phyloP scores from a whole-genome alignment of 768 basidiomycete genomes.

The Russula emetica region DNA sequence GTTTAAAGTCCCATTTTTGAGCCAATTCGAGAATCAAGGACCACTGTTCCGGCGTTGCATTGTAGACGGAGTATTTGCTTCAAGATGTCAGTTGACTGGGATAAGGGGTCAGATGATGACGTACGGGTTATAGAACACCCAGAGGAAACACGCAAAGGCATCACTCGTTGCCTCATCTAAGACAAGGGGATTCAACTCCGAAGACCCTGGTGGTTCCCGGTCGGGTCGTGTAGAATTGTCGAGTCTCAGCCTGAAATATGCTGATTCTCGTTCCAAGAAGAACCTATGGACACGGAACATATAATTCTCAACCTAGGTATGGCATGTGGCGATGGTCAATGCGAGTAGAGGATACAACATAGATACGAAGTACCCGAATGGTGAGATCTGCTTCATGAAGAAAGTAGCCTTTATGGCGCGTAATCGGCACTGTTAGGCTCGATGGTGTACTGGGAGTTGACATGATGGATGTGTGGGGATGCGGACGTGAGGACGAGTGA shows the following conservation, averaged over 20 bases:
- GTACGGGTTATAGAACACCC: constrained; percentile 38
- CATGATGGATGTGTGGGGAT: background rate
- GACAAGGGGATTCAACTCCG: constrained; percentile 33
- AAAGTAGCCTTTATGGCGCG: constrained; percentile 15
- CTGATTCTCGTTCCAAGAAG: constrained; percentile 19
- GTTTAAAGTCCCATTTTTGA: constrained; percentile 41
- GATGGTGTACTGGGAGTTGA: background rate
- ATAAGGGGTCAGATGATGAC: constrained; percentile 13
- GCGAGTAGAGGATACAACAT: background rate
- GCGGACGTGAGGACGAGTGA: background rate
- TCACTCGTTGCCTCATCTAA: constrained; percentile 31
- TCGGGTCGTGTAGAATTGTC: constrained; percentile 10
- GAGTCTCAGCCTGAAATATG: constrained; percentile 10
- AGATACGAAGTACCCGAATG: constrained; percentile 3
- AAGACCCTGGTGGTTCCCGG: constrained; percentile 32
- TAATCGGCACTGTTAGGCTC: background rate
- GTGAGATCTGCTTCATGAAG: constrained; percentile 17
- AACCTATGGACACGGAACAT: constrained; percentile 17
- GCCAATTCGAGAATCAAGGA: constrained; percentile 39
- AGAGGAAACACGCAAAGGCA: constrained; percentile 35
- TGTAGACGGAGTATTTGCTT: constrained; percentile 40
- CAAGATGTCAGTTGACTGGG: background rate
- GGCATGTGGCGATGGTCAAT: constrained; percentile 4
- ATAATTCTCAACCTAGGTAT: constrained; percentile 30
- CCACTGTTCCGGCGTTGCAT: constrained; percentile 42